Percentiles rank a stretch among this genome's conserved stretches.
Conservation (phyloP, 2,329 filamentous ascomycete species). For the Fusarium sp. region DNA sequence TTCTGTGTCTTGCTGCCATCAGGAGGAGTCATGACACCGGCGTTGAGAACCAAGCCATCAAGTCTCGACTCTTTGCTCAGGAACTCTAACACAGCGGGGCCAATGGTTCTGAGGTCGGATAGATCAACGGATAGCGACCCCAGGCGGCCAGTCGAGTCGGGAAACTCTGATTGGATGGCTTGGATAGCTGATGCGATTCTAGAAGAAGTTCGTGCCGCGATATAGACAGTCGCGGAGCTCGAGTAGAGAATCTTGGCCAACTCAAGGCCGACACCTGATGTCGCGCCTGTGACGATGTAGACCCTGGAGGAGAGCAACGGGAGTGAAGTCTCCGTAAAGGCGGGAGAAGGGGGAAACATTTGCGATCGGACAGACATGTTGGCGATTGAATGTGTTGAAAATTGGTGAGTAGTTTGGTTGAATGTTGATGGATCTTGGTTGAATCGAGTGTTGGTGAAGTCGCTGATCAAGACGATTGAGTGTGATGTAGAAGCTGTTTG, state of each 20-base stretch:
- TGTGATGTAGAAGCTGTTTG: not conserved
- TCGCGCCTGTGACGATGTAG: conserved; percentile 38
- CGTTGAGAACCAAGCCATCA: conserved; percentile 34
- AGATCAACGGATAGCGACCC: conserved; percentile 30
- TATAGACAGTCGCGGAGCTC: conserved; percentile 24
- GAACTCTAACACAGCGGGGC: not conserved
- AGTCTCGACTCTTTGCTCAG: conserved; percentile 23
- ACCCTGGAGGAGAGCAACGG: conserved; percentile 21
- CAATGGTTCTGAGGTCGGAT: conserved; percentile 26
- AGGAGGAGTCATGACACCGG: conserved; percentile 36
- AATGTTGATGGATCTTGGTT: not conserved
- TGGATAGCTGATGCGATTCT: conserved; percentile 26
- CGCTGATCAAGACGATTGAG: not conserved
- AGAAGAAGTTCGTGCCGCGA: conserved; percentile 22
- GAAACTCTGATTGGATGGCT: conserved; percentile 13
- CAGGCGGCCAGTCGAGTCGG: conserved; percentile 23
- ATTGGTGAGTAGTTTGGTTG: not conserved
- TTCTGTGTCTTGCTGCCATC: conserved; percentile 31
- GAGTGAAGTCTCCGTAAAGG: conserved; percentile 33
- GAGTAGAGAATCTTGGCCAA: conserved; percentile 38
- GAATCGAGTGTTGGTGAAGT: not conserved
- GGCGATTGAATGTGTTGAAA: not conserved
- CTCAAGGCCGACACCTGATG: conserved; percentile 33
- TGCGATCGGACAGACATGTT: conserved; percentile 31
- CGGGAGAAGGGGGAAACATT: conserved; percentile 30